phyloP scores from a whole-genome alignment of 2,329 filamentous ascomycete species.

The Sporothrix sp. region DNA sequence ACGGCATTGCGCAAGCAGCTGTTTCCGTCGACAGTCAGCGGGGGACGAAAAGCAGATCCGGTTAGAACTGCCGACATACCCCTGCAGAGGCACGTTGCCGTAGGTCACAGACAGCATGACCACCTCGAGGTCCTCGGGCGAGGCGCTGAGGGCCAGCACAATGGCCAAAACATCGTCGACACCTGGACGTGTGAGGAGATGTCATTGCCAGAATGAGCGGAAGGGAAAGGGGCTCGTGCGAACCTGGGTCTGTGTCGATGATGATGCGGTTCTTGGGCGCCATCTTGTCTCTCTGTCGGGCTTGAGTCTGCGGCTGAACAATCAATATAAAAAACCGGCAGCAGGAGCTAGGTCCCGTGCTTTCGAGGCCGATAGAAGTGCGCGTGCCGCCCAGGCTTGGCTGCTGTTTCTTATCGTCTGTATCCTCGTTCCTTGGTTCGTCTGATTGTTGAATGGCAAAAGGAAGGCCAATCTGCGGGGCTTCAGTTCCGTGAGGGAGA shows the following conservation, averaged over 20 bases:
- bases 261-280: constrained; percentile 68
- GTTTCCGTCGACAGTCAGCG: not conserved
- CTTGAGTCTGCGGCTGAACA: not conserved
- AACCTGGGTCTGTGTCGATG: constrained; percentile 89
- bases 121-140: constrained; percentile 75
- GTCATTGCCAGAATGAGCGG: no score
- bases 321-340: not conserved
- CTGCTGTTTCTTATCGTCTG: no score
- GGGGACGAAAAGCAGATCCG: not conserved
- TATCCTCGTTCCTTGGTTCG: no score
- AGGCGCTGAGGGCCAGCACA: constrained; percentile 73
- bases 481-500: no score
- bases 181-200: constrained; percentile 37
- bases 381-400: no score
- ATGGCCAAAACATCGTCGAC: constrained; percentile 88
- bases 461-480: no score
- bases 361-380: no score
- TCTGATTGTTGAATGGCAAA: no score
- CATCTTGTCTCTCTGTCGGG: constrained; percentile 35
- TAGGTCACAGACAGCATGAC: constrained; percentile 82
- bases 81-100: constrained; percentile 82
- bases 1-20: constrained; percentile 84
- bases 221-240: not conserved
- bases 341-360: not conserved
- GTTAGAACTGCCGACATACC: constrained; percentile 37